Percentiles rank a stretch among this genome's conserved stretches.
phyloP scores from a whole-genome alignment of 768 basidiomycete genomes.

The Amanita phalloides region DNA sequence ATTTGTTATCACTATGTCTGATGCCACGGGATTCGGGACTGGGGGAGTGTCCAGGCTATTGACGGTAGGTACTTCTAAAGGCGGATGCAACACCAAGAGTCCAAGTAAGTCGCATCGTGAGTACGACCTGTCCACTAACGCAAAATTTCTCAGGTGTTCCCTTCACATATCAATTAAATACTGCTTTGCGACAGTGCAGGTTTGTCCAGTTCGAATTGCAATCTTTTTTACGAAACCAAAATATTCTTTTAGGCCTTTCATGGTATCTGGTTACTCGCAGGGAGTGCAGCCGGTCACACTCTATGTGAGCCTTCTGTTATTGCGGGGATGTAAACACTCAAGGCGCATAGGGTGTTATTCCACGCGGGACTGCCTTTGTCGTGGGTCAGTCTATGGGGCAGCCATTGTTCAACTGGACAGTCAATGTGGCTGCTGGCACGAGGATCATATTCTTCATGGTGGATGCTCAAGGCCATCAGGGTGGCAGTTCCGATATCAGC shows the following conservation, averaged over 20 bases:
- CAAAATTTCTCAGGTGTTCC: conserved; percentile 17
- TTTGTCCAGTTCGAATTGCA: conserved; percentile 17
- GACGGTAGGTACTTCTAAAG: conserved; percentile 34
- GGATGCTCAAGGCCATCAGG: conserved; percentile 37
- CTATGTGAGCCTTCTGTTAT: conserved; percentile 23
- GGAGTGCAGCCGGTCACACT: conserved; percentile 48
- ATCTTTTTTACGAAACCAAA: background rate
- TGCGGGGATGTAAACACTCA: background rate
- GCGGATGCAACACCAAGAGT: conserved; percentile 41
- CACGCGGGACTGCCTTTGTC: conserved; percentile 42
- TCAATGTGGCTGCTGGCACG: conserved; percentile 47
- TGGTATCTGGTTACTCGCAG: conserved; percentile 29
- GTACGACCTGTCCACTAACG: background rate
- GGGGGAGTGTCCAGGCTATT: conserved; percentile 48
- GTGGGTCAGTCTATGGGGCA: conserved; percentile 30
- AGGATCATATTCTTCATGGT: conserved; percentile 46
- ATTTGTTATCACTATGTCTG: conserved; percentile 59
- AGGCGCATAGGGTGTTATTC: conserved; percentile 43
- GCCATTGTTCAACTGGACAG: conserved; percentile 39
- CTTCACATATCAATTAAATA: conserved; percentile 41
- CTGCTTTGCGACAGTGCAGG: conserved; percentile 53
- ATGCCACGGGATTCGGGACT: conserved; percentile 55
- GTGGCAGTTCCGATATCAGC: conserved; percentile 49
- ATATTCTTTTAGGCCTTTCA: conserved; percentile 27
- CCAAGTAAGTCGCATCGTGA: conserved; percentile 20